Evolutionary conservation across 352 stramenopile genomes (phyloP).

Genomic region (Phytopythium aichiense): DNA sequence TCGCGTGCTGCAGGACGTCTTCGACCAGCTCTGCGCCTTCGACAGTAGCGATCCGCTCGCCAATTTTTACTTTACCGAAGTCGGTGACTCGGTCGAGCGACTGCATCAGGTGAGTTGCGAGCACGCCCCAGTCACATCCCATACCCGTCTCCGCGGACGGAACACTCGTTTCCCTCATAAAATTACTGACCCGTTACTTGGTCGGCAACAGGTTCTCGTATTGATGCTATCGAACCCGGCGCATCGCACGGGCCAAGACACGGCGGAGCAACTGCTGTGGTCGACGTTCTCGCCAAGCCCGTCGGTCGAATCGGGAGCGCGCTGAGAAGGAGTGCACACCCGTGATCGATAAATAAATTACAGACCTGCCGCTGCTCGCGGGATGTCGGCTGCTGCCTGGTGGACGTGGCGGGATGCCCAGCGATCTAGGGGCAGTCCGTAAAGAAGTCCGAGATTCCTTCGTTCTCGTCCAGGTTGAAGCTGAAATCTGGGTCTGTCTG

Average conservation of each 20-base stretch:
- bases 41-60: slow-evolving; percentile 36
- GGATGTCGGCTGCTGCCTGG: not conserved
- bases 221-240: slow-evolving; percentile 39
- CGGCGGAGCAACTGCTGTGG: slow-evolving; percentile 36
- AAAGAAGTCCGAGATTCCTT: slow-evolving; percentile 89
- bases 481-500: slow-evolving; percentile 86
- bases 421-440: slow-evolving; percentile 49
- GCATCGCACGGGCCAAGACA: slow-evolving; percentile 42
- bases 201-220: slow-evolving; percentile 28
- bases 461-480: slow-evolving; percentile 85
- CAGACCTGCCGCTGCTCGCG: slow-evolving; percentile 3
- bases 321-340: slow-evolving; percentile 14
- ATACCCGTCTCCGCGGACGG: not conserved
- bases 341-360: slow-evolving; percentile 24
- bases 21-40: slow-evolving; percentile 44
- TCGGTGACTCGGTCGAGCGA: slow-evolving; percentile 38
- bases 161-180: not conserved
- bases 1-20: slow-evolving; percentile 16
- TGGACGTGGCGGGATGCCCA: not conserved
- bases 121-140: slow-evolving; percentile 4
- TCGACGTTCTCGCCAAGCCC: slow-evolving; percentile 30
- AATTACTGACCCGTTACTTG: not conserved
- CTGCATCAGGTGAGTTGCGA: slow-evolving; percentile 43
- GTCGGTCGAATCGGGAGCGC: slow-evolving; percentile 18
- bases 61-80: slow-evolving; percentile 51